Evolutionary conservation across 1,284 basidiomycete genomes (phyloP).

Genomic region (Cystobasidium sp.): DNA sequence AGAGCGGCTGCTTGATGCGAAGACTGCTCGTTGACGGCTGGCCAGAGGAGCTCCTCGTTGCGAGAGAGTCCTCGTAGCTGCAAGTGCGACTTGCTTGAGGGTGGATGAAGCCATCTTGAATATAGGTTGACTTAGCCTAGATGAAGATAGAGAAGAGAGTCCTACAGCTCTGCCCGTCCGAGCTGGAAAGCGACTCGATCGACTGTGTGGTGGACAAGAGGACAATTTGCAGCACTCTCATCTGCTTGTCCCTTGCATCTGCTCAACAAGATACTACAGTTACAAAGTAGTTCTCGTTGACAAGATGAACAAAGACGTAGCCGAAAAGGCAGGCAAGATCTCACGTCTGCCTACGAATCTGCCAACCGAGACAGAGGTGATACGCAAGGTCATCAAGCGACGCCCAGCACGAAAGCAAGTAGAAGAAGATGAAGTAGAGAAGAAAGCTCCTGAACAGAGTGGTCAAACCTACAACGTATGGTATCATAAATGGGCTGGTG

Average conservation of each 20-base stretch:
- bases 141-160: too few relatives aligned
- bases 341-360: constrained; percentile 23
- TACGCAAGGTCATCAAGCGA: constrained; percentile 49
- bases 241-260: not conserved
- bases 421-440: constrained; percentile 83
- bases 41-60: constrained; percentile 1
- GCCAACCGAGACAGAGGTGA: constrained; percentile 20
- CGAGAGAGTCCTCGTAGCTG: constrained; percentile 23
- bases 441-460: constrained; percentile 82
- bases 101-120: constrained; percentile 2
- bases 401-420: constrained; percentile 54
- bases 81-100: not conserved
- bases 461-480: constrained; percentile 82
- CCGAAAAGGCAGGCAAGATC: constrained; percentile 20
- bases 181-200: too few relatives aligned
- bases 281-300: not conserved
- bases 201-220: too few relatives aligned
- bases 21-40: not conserved
- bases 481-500: constrained; percentile 98
- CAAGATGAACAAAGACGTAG: constrained; percentile 31
- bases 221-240: not conserved
- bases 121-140: too few relatives aligned
- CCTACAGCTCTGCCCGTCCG: too few relatives aligned
- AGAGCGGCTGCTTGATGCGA: not conserved
- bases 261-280: not conserved